Evolutionary conservation across 306 rosid genomes (phyloP).

Genomic region (Cicer pinnatifidum): DNA sequence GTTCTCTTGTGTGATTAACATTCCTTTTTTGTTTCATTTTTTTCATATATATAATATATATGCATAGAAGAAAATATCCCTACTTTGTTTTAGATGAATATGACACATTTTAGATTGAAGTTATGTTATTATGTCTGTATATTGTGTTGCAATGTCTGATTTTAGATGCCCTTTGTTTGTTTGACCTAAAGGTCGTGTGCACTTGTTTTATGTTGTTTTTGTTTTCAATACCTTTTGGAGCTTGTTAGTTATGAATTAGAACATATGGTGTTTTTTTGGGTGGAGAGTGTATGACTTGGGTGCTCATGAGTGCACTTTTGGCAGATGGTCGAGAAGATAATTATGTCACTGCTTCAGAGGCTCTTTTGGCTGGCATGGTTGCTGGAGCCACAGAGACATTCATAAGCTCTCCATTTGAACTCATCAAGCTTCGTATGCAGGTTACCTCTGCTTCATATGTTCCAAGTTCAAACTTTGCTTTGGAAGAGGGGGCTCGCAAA

Average conservation of each 20-base stretch:
- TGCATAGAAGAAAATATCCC: not conserved
- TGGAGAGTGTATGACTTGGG: slow-evolving; percentile 22
- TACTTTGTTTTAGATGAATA: not conserved
- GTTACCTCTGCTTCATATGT: slow-evolving; percentile 64
- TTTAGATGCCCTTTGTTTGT: slow-evolving; percentile 8
- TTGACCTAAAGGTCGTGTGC: not conserved
- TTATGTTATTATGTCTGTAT: slow-evolving; percentile 1
- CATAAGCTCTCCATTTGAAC: slow-evolving; percentile 82
- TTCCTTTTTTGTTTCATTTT: slow-evolving; percentile 4
- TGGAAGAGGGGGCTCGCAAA: slow-evolving; percentile 55
- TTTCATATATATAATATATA: not conserved
- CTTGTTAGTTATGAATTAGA: slow-evolving; percentile 9
- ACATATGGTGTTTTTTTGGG: slow-evolving; percentile 6
- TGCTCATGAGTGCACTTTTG: slow-evolving; percentile 42
- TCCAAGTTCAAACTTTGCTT: slow-evolving; percentile 52
- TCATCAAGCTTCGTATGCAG: slow-evolving; percentile 83
- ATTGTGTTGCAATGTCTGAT: slow-evolving; percentile 7
- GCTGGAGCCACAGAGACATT: slow-evolving; percentile 79
- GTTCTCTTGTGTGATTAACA: not conserved
- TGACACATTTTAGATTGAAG: slow-evolving; percentile 3
- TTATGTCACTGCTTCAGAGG: slow-evolving; percentile 66
- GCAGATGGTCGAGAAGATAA: slow-evolving; percentile 86
- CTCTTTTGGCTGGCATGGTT: slow-evolving; percentile 75
- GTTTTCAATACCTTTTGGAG: not conserved
- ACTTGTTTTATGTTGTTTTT: not conserved